These are phyloP conservation scores for Chloris gayana DNA, from an alignment of 176 grass and related monocot genomes.

Conservation along the genomic window DNA sequence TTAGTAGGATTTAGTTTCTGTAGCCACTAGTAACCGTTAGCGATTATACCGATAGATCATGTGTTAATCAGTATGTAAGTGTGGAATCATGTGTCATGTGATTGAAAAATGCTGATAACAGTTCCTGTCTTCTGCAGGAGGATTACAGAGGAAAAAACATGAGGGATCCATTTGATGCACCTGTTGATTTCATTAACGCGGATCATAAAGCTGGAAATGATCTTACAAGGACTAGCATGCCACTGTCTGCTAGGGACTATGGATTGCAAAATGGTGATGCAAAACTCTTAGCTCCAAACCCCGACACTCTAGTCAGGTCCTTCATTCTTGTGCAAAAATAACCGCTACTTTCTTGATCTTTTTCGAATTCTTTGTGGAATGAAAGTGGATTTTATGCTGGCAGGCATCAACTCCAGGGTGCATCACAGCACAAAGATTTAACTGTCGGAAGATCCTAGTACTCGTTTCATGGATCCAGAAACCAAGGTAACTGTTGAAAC, in stretches of 20 bases:
- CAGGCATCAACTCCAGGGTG: constrained; percentile 60
- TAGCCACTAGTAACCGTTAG: neutral
- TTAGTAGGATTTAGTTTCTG: neutral
- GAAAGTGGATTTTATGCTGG: constrained; percentile 22
- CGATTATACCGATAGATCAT: neutral
- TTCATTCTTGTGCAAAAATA: constrained; percentile 32
- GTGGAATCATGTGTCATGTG: neutral
- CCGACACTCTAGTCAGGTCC: constrained; percentile 70
- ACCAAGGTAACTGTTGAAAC: constrained; percentile 59
- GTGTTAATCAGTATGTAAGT: neutral
- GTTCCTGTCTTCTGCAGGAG: constrained; percentile 18
- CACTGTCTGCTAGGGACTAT: constrained; percentile 36
- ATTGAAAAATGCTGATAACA: constrained; percentile 1
- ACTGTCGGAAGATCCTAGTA: constrained; percentile 44
- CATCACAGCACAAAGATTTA: constrained; percentile 46
- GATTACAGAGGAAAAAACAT: constrained; percentile 45
- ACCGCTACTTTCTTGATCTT: constrained; percentile 29
- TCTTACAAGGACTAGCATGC: constrained; percentile 16
- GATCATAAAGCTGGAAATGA: constrained; percentile 46
- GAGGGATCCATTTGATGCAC: constrained; percentile 65
- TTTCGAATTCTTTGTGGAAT: constrained; percentile 23
- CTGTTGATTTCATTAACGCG: constrained; percentile 37
- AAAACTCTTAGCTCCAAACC: constrained; percentile 39
- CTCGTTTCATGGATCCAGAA: constrained; percentile 66
- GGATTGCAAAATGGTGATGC: constrained; percentile 52